Conservation (phyloP, 2,329 filamentous ascomycete genomes). For the Plectosphaerella sp. region DNA sequence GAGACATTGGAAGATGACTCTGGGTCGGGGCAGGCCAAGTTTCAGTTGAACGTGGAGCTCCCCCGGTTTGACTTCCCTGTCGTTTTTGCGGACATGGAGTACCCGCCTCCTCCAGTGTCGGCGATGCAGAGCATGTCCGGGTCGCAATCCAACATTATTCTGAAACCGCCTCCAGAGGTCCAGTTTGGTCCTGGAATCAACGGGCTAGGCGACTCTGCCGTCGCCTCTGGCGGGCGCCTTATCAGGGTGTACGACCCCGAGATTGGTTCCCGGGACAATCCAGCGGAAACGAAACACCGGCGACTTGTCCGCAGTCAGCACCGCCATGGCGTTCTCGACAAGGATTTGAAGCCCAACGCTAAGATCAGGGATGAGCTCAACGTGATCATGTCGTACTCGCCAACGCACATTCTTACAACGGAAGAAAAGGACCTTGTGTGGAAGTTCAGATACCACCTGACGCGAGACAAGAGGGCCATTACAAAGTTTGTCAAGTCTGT, state of each 20-base stretch:
- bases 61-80: slow-evolving; percentile 94
- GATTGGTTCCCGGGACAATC: slow-evolving; percentile 83
- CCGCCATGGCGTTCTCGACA: slow-evolving; percentile 88
- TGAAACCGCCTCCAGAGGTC: slow-evolving; percentile 82
- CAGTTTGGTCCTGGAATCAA: slow-evolving; percentile 88
- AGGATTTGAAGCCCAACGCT: slow-evolving; percentile 92
- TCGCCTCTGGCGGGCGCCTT: slow-evolving; percentile 53
- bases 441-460: slow-evolving; percentile 95
- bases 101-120: slow-evolving; percentile 78
- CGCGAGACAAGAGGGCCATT: slow-evolving; percentile 83
- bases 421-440: slow-evolving; percentile 96
- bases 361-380: slow-evolving; percentile 94
- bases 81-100: slow-evolving; percentile 92
- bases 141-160: slow-evolving; percentile 63
- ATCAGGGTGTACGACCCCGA: slow-evolving; percentile 92
- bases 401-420: slow-evolving; percentile 79
- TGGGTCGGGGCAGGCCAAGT: slow-evolving; percentile 30
- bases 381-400: slow-evolving; percentile 84
- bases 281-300: slow-evolving; percentile 91
- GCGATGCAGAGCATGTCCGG: slow-evolving; percentile 61
- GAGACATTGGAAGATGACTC: slow-evolving; percentile 40
- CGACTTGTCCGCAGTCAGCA: slow-evolving; percentile 84
- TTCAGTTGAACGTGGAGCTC: slow-evolving; percentile 84
- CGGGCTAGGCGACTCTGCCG: slow-evolving; percentile 49
- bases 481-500: slow-evolving; percentile 99